Base-by-base conservation (phyloP, 345 rosid species). In the Eucalyptus pauciflora region DNA sequence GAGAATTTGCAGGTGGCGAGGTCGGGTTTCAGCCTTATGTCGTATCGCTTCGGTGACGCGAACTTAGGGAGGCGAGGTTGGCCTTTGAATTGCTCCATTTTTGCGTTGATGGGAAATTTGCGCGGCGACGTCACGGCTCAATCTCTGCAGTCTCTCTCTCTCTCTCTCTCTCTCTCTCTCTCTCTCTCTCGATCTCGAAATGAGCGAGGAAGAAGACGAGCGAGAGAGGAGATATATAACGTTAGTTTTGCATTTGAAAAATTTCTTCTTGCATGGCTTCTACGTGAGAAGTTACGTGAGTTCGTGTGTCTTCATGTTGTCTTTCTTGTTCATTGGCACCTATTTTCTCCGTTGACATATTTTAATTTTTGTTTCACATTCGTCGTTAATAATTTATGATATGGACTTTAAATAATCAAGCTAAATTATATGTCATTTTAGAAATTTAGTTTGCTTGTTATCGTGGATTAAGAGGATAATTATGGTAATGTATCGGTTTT, bases 1-100 rank as follows among this genome's bases (percentile, higher is more conserved):
- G 92, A 33, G 94, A 97, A 97, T 18, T 90, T 95, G 92, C 99
- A 98, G 81, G 95, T 89, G 87, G 86, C 43, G 88, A 97, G 97
- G 92, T 98, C 97, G 22, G 99, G 99, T 64, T 89, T 95, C 60
- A 98, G 96, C 25, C 89, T 93, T 89, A 98, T 89, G 81, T 96
- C 95, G 95, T 98, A 98, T 18, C 96, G 97, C 79, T 92, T 96
- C 4, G 99, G 99, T 46, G 90, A 88, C 17, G 97, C 98, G 92
- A 98, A 95, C 69, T 93, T 93, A 9, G 99, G 99, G 22, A 98
- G 96, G 80, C 99, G 98, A 88, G 99, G 92, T 92, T 97, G 96
- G 15, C 96, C 94, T 88, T 92, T 95, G 93, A 98, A 98, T 88
- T 94, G 92, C 88, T 96, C 99, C 99, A 97, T 50, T 43, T 50